Conservation (phyloP, 1,284 basidiomycete species). For the Veloporphyrellus conicus region DNA sequence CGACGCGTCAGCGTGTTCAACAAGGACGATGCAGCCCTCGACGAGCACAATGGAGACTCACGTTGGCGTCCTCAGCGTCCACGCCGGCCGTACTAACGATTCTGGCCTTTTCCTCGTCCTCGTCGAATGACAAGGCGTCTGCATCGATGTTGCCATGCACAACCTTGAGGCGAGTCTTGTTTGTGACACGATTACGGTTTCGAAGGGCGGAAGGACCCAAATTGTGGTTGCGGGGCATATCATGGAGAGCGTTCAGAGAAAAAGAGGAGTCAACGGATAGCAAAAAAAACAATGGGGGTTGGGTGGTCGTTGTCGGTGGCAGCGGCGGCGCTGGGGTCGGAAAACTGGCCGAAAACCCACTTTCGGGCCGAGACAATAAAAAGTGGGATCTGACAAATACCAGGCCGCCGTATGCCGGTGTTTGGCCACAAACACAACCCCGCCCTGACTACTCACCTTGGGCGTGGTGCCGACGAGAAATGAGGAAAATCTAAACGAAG, state of each 20-base stretch:
- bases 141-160: conserved; percentile 75
- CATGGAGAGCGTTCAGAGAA: conserved; percentile 49
- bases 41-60: conserved; percentile 48
- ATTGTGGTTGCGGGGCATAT: conserved; percentile 75
- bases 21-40: conserved; percentile 39
- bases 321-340: conserved; percentile 37
- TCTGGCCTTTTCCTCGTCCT: conserved; percentile 76
- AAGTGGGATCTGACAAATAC: conserved; percentile 32
- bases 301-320: conserved; percentile 35
- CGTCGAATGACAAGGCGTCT: conserved; percentile 75
- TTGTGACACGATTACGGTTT: conserved; percentile 83
- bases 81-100: conserved; percentile 65
- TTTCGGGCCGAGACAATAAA: conserved; percentile 39
- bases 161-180: conserved; percentile 85
- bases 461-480: conserved; percentile 1
- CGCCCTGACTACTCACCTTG: conserved; percentile 27
- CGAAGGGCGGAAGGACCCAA: conserved; percentile 70
- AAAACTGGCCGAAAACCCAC: conserved; percentile 40
- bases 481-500: conserved; percentile 14
- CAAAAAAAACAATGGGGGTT: conserved; percentile 14
- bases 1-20: conserved; percentile 46
- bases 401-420: conserved; percentile 30
- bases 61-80: conserved; percentile 84
- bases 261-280: conserved; percentile 16
- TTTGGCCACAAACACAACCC: conserved; percentile 31